Conservation (phyloP, 306 rosid genomes). For the Mimosa pudica region DNA sequence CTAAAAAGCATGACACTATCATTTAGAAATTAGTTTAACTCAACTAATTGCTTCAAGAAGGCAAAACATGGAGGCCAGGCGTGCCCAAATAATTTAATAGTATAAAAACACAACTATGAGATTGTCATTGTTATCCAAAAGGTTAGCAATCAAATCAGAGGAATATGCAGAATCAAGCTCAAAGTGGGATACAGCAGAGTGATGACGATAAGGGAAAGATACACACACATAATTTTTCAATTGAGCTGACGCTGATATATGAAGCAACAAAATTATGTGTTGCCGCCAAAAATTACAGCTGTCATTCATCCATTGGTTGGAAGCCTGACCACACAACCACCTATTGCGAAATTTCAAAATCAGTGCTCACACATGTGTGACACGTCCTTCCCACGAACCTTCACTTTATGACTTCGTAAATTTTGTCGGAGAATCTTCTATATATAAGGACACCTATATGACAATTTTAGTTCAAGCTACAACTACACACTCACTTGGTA, state of each 20-base stretch:
- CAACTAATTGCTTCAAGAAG: neutral
- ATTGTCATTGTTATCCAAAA: neutral
- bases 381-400: constrained; percentile 27
- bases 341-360: neutral
- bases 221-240: neutral
- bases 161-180: neutral
- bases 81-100: neutral
- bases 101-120: neutral
- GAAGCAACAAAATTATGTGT: neutral
- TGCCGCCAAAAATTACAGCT: neutral
- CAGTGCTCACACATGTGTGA: neutral
- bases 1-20: neutral
- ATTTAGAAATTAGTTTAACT: neutral
- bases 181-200: constrained; percentile 1
- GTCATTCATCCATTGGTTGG: neutral
- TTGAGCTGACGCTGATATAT: neutral
- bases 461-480: neutral
- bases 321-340: neutral
- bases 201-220: neutral
- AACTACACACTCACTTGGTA: neutral
- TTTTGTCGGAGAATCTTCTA: neutral
- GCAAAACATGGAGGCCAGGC: neutral
- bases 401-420: neutral
- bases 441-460: neutral
- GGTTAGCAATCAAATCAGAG: neutral